A percentile compares a stretch with the other conserved stretches of the same genome.
These are phyloP conservation scores for Eutrema heterophyllum DNA, from an alignment of 345 rosid genomes.

Conservation along the genomic window DNA sequence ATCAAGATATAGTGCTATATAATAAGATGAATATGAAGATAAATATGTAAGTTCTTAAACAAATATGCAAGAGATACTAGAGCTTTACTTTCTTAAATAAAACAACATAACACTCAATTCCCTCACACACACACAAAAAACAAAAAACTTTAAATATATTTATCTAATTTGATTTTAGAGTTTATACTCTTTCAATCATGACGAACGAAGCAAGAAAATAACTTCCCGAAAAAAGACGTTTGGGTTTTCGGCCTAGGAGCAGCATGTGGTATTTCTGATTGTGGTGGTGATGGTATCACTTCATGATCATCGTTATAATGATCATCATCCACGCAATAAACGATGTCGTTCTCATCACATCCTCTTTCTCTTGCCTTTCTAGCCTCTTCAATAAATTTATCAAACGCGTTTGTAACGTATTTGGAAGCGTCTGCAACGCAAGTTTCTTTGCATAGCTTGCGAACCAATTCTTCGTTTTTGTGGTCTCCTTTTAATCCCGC, in stretches of 20 bases:
- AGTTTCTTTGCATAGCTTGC: slow-evolving; percentile 54
- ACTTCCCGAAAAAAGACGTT: slow-evolving; percentile 13
- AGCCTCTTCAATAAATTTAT: slow-evolving; percentile 39
- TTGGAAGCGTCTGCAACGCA: slow-evolving; percentile 46
- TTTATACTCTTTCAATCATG: slow-evolving; percentile 24
- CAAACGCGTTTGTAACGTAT: slow-evolving; percentile 46
- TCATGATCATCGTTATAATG: background rate
- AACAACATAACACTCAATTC: background rate
- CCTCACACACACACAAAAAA: background rate
- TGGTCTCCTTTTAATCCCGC: slow-evolving; percentile 58
- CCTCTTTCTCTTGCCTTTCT: slow-evolving; percentile 42
- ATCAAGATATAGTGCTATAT: background rate
- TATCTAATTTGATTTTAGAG: background rate
- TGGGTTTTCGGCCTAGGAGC: background rate
- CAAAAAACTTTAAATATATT: background rate
- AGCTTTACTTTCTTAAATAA: background rate
- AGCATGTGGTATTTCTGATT: background rate
- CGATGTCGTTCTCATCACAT: slow-evolving; percentile 34
- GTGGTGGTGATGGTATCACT: slow-evolving; percentile 6
- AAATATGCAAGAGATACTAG: background rate
- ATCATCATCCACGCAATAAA: slow-evolving; percentile 14
- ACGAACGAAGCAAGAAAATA: slow-evolving; percentile 41
- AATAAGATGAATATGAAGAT: background rate
- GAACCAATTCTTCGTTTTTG: slow-evolving; percentile 38
- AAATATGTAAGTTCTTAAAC: background rate